Conservation (phyloP, 805 yeast genomes). For the Wickerhamiella vanderwaltii region DNA sequence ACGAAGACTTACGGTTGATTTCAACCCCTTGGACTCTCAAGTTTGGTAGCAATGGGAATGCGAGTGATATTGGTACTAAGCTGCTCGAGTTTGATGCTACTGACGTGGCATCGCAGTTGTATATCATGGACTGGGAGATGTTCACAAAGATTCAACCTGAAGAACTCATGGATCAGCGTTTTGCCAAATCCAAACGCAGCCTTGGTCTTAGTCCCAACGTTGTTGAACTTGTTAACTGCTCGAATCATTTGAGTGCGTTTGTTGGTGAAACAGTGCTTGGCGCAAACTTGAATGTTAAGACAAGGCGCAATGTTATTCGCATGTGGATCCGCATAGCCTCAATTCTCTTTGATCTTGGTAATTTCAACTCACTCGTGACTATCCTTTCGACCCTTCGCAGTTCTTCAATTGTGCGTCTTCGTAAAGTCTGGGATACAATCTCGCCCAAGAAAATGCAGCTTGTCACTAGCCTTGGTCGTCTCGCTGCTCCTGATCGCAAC, state of each 20-base stretch:
- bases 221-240: slow-evolving; percentile 21
- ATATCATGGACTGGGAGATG: slow-evolving; percentile 26
- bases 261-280: slow-evolving; percentile 28
- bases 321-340: slow-evolving; percentile 30
- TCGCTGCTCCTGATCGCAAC: slow-evolving; percentile 28
- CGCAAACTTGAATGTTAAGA: slow-evolving; percentile 22
- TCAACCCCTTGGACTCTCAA: slow-evolving; percentile 12
- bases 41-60: slow-evolving; percentile 6
- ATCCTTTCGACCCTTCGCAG: slow-evolving; percentile 28
- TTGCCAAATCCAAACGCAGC: slow-evolving; percentile 22
- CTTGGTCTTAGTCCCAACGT: slow-evolving; percentile 27
- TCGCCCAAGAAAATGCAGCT: slow-evolving; percentile 21
- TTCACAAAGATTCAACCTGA: slow-evolving; percentile 22
- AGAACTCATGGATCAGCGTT: slow-evolving; percentile 29
- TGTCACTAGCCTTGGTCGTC: slow-evolving; percentile 21
- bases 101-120: slow-evolving; percentile 28
- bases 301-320: slow-evolving; percentile 26
- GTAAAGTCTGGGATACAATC: slow-evolving; percentile 27
- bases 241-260: slow-evolving; percentile 29
- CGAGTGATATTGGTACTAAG: slow-evolving; percentile 8
- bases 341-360: slow-evolving; percentile 24
- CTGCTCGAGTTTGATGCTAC: slow-evolving; percentile 24
- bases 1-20: slow-evolving; percentile 11
- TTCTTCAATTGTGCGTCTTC: slow-evolving; percentile 27
- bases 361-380: slow-evolving; percentile 27